Conservation (phyloP, 1,284 basidiomycete species). For the Trametes hirsuta region DNA sequence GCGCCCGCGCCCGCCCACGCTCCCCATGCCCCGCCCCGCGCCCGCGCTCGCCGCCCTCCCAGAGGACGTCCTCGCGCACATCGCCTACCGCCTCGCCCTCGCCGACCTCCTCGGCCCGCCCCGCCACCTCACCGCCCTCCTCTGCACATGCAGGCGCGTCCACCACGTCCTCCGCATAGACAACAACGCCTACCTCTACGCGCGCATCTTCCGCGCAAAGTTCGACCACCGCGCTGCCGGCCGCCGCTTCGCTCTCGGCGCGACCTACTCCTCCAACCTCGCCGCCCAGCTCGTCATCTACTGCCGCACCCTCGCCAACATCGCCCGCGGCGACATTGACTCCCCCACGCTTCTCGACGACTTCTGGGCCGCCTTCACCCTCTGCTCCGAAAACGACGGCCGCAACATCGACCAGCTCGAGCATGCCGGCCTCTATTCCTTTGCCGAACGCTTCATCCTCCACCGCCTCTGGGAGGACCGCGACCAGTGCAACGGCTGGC, state of each 20-base stretch:
- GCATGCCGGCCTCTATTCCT: constrained; percentile 49
- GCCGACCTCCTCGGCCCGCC: constrained; percentile 46
- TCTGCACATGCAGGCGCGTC: constrained; percentile 51
- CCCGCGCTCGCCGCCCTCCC: constrained; percentile 48
- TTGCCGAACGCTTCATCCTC: constrained; percentile 49
- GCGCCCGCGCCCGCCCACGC: background rate
- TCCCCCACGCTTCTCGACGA: constrained; percentile 40
- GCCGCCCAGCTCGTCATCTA: constrained; percentile 50
- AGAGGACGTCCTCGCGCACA: constrained; percentile 60
- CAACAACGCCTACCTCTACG: constrained; percentile 60
- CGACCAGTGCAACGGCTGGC: constrained; percentile 53
- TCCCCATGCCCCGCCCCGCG: constrained; percentile 5
- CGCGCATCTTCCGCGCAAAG: constrained; percentile 59
- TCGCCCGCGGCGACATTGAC: constrained; percentile 45
- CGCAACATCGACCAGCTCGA: constrained; percentile 62
- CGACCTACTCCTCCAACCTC: constrained; percentile 44
- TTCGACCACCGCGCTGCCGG: constrained; percentile 64
- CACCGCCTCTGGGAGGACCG: constrained; percentile 47
- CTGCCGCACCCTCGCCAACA: constrained; percentile 43
- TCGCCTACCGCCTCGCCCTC: constrained; percentile 54
- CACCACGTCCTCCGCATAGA: constrained; percentile 45
- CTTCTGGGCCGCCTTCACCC: constrained; percentile 59
- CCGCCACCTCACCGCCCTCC: constrained; percentile 47
- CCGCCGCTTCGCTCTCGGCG: constrained; percentile 53
- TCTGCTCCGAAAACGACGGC: constrained; percentile 78